Evolutionary conservation across 805 yeast species (phyloP).

Genomic region (Priceomyces medius): DNA sequence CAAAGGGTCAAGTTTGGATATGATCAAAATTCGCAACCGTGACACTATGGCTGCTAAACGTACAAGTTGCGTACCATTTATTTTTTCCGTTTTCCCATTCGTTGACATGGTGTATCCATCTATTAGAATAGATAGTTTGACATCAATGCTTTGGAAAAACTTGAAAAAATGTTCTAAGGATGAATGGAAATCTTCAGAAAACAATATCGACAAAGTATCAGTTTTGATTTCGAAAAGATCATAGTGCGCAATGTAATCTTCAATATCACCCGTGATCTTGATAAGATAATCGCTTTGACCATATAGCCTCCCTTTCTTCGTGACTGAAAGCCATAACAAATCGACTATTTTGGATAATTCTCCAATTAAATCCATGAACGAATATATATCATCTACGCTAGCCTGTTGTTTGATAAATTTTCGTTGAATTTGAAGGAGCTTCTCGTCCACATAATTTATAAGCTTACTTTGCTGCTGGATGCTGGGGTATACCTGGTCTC

Average conservation of each 20-base stretch:
- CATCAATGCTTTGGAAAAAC: slow-evolving; percentile 32
- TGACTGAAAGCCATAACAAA: slow-evolving; percentile 34
- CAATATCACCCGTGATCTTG: slow-evolving; percentile 36
- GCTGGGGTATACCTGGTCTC: slow-evolving; percentile 7
- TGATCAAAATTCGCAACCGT: slow-evolving; percentile 30
- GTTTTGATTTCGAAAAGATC: slow-evolving; percentile 12
- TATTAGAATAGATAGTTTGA: slow-evolving; percentile 27
- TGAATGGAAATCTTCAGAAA: slow-evolving; percentile 9
- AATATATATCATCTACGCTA: slow-evolving; percentile 21
- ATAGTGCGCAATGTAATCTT: slow-evolving; percentile 37
- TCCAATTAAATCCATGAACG: slow-evolving; percentile 21
- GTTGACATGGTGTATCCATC: slow-evolving; percentile 27
- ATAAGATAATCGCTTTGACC: slow-evolving; percentile 39
- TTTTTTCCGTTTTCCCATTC: slow-evolving; percentile 8
- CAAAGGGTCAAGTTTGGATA: slow-evolving; percentile 23
- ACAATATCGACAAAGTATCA: not conserved
- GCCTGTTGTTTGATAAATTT: slow-evolving; percentile 37
- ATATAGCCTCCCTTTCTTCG: slow-evolving; percentile 20
- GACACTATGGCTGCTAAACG: slow-evolving; percentile 32
- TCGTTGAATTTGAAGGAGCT: slow-evolving; percentile 33
- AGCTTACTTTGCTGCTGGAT: slow-evolving; percentile 36
- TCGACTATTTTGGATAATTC: slow-evolving; percentile 28
- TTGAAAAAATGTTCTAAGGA: slow-evolving; percentile 19
- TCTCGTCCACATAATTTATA: slow-evolving; percentile 35
- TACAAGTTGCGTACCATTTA: slow-evolving; percentile 32